These are phyloP conservation scores for Gyromitra esculenta DNA, from an alignment of 2,329 filamentous ascomycete genomes.

Conservation along the genomic window DNA sequence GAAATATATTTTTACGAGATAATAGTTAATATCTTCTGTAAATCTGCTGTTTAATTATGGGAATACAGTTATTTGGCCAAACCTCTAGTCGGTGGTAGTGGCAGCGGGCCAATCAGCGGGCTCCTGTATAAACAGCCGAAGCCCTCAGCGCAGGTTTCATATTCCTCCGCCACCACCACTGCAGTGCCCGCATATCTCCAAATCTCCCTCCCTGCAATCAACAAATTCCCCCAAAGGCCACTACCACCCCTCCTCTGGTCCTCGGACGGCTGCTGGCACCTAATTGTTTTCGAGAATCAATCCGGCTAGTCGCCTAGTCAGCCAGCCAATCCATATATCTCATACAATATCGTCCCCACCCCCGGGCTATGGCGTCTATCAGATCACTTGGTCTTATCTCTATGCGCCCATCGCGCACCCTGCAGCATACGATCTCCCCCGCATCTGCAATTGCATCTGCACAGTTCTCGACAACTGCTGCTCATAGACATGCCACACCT, in stretches of 20 bases:
- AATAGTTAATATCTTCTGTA: conserved; percentile 4
- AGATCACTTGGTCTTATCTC: conserved; percentile 41
- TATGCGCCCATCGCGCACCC: conserved; percentile 23
- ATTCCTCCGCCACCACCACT: conserved; percentile 27
- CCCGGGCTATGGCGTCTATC: conserved; percentile 58
- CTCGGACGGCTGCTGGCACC: conserved; percentile 10
- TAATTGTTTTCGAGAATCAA: conserved; percentile 31
- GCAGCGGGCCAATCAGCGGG: conserved; percentile 30
- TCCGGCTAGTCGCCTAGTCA: background rate
- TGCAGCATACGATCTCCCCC: conserved; percentile 48
- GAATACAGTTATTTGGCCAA: background rate
- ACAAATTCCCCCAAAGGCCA: conserved; percentile 2
- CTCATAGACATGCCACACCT: conserved; percentile 68
- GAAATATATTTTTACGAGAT: background rate
- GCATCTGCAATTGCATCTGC: conserved; percentile 55
- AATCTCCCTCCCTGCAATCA: conserved; percentile 29
- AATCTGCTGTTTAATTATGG: background rate
- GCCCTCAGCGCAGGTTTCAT: background rate
- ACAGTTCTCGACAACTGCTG: conserved; percentile 68
- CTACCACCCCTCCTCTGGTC: background rate
- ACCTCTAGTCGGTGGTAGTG: conserved; percentile 8
- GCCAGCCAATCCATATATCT: background rate
- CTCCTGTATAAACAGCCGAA: conserved; percentile 37
- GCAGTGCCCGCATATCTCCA: conserved; percentile 22
- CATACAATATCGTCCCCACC: conserved; percentile 18